A percentile compares a stretch with the other conserved stretches of the same genome.
phyloP scores from a whole-genome alignment of 1,284 basidiomycete species.

The Garcileccinum viscosum region DNA sequence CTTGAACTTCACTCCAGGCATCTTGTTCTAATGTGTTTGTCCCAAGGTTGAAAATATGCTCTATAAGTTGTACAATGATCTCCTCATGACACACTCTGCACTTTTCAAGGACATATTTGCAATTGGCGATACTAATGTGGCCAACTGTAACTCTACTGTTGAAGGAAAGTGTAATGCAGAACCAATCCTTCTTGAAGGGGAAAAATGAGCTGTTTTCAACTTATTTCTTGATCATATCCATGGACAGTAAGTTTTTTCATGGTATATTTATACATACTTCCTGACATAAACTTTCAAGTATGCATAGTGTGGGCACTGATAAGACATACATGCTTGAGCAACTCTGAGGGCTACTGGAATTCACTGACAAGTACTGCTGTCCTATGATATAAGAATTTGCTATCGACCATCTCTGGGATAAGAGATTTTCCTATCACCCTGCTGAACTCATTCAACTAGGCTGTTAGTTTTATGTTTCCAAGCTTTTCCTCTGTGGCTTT shows the following conservation, averaged over 20 bases:
- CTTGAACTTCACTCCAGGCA: background rate
- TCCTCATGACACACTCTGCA: background rate
- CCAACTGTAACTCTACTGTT: background rate
- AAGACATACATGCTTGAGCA: background rate
- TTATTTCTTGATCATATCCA: slow-evolving; percentile 14
- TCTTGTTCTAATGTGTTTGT: background rate
- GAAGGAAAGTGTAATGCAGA: slow-evolving; percentile 1
- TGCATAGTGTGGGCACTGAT: background rate
- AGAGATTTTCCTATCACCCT: background rate
- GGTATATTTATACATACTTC: background rate
- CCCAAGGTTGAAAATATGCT: slow-evolving; percentile 6
- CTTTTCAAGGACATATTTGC: slow-evolving; percentile 7
- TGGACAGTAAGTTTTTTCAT: background rate
- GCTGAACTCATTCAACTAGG: slow-evolving; percentile 5
- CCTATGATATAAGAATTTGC: background rate
- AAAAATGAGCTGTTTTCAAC: background rate
- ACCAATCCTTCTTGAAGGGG: slow-evolving; percentile 1
- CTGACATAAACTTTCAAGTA: background rate
- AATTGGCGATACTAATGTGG: background rate
- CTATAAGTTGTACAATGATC: background rate
- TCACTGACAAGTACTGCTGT: slow-evolving; percentile 15
- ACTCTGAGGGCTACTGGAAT: slow-evolving; percentile 3
- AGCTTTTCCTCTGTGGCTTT: slow-evolving; percentile 6
- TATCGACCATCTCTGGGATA: background rate
- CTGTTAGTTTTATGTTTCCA: background rate